These are phyloP conservation scores for Leptographium procerum DNA, from an alignment of 2,329 filamentous ascomycete species.

Conservation along the genomic window DNA sequence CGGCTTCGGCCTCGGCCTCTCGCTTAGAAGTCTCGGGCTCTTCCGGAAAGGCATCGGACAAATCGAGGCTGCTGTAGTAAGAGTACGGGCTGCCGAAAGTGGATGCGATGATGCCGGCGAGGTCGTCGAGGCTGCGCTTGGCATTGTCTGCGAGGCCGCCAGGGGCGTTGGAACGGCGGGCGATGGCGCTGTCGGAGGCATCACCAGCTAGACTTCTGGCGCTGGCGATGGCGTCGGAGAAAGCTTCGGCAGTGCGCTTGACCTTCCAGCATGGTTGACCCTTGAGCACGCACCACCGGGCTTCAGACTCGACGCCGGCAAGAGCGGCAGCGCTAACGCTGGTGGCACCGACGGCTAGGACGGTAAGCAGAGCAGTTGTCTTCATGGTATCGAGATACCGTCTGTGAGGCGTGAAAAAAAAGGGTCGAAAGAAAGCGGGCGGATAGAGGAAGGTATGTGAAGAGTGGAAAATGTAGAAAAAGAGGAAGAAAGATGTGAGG, in stretches of 20 bases:
- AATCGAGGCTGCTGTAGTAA: constrained; percentile 13
- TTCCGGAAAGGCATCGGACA: constrained; percentile 10
- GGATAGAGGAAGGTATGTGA: not conserved
- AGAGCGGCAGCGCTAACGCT: constrained; percentile 10
- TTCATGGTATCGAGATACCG: too few species aligned
- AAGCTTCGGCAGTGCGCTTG: constrained; percentile 11
- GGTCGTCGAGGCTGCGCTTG: constrained; percentile 12
- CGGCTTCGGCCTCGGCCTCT: constrained; percentile 4
- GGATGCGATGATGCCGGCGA: constrained; percentile 13
- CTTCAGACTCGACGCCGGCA: constrained; percentile 8
- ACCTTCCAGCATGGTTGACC: constrained; percentile 14
- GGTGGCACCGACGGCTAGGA: constrained; percentile 11
- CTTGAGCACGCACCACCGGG: constrained; percentile 6
- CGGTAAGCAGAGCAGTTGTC: constrained; percentile 9
- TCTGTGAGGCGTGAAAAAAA: not conserved
- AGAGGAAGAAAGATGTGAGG: not conserved
- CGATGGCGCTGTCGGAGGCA: not conserved
- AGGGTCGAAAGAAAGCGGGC: too few species aligned
- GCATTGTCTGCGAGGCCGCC: constrained; percentile 11
- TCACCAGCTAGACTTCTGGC: not conserved
- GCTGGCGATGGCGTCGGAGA: constrained; percentile 6
- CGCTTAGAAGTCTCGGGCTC: constrained; percentile 4
- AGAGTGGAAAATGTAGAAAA: not conserved
- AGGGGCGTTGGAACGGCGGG: constrained; percentile 10
- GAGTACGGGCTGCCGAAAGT: constrained; percentile 12